phyloP scores from a whole-genome alignment of 345 rosid species.

The Pelargonium nanum region DNA sequence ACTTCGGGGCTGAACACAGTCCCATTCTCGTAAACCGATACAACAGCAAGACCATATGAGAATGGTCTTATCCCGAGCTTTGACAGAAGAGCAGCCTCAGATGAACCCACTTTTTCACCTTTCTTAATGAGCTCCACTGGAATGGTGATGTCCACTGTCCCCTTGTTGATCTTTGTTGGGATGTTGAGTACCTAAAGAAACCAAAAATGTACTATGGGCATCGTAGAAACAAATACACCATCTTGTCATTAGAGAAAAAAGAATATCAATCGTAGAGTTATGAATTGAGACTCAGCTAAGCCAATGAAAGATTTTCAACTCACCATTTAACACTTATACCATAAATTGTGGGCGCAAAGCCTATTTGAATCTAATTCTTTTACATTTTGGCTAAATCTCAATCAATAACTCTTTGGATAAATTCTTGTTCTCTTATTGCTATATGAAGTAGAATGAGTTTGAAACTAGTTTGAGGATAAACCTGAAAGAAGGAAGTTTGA shows the following conservation, averaged over 20 bases:
- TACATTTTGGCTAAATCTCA: too few species aligned
- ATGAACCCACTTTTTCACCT: slow-evolving; percentile 41
- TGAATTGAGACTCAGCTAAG: too few species aligned
- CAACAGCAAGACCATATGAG: slow-evolving; percentile 39
- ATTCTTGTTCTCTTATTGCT: too few species aligned
- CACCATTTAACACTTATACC: too few species aligned
- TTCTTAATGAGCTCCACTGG: slow-evolving; percentile 31
- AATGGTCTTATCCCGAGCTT: slow-evolving; percentile 44
- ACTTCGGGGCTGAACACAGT: slow-evolving; percentile 45
- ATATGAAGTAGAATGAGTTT: too few species aligned
- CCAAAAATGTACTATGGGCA: background rate
- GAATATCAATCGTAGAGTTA: too few species aligned
- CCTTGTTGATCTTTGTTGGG: slow-evolving; percentile 41
- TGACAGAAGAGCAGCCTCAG: slow-evolving; percentile 35
- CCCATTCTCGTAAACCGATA: slow-evolving; percentile 37
- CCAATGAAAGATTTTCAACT: too few species aligned
- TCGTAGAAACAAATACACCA: too few species aligned
- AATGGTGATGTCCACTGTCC: slow-evolving; percentile 32
- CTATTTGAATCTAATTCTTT: too few species aligned
- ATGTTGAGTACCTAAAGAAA: slow-evolving; percentile 28
- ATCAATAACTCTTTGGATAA: too few species aligned
- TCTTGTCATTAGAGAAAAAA: too few species aligned
- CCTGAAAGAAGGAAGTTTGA: slow-evolving; percentile 43
- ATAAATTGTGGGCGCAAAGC: too few species aligned
- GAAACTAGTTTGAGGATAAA: background rate